phyloP scores from a whole-genome alignment of 2,329 filamentous ascomycete species.

The Aureobasidium mangrovei region DNA sequence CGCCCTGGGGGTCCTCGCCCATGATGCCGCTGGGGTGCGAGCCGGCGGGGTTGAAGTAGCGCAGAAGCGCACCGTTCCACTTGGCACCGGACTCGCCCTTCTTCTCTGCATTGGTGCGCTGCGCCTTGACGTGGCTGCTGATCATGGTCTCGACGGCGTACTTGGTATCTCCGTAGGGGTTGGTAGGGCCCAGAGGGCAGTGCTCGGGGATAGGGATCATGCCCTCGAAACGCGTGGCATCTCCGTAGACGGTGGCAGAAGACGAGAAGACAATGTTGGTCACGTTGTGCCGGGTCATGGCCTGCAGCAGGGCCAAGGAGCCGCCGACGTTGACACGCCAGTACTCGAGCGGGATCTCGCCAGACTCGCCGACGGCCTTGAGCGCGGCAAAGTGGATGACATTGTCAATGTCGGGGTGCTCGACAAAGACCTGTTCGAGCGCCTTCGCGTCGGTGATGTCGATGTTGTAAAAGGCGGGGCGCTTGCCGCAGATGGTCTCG shows the following conservation, averaged over 20 bases:
- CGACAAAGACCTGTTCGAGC: conserved; percentile 78
- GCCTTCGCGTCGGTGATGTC: conserved; percentile 81
- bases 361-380: conserved; percentile 96
- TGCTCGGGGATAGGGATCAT: conserved; percentile 99
- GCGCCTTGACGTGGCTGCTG: conserved; percentile 78
- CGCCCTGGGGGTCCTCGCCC: conserved; percentile 93
- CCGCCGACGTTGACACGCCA: conserved; percentile 95
- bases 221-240: conserved; percentile 88
- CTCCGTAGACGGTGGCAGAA: conserved; percentile 95
- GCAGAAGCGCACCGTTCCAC: conserved; percentile 87
- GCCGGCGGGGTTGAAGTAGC: conserved; percentile 97
- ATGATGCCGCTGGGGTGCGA: conserved; percentile 92
- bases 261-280: conserved; percentile 98
- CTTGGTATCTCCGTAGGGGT: conserved; percentile 97
- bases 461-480: conserved; percentile 72
- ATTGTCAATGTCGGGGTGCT: conserved; percentile 89
- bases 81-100: conserved; percentile 65
- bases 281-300: conserved; percentile 85
- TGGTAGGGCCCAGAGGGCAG: conserved; percentile 93
- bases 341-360: conserved; percentile 91
- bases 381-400: conserved; percentile 98
- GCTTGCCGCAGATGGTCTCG: conserved; percentile 83
- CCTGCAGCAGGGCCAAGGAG: conserved; percentile 74
- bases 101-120: conserved; percentile 76
- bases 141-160: conserved; percentile 86